A percentile compares a stretch with the other conserved stretches of the same genome.
Conservation (phyloP, 1,284 basidiomycete genomes). For the Cutaneotrichosporon arboriforme region DNA sequence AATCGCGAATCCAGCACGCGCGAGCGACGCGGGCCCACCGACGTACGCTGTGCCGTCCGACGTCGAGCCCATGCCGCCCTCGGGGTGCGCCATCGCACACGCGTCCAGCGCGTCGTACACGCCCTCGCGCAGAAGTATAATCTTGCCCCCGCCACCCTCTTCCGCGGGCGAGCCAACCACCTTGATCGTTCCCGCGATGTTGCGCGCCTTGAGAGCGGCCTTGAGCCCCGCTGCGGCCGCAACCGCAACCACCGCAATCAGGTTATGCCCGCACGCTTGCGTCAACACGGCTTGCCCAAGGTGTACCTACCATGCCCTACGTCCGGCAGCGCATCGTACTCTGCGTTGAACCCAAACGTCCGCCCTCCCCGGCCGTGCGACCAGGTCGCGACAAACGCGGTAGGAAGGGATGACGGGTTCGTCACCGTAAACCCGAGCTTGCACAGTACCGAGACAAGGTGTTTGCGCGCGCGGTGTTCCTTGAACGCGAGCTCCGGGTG, state of each 20-base stretch:
- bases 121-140: conserved; percentile 65
- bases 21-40: conserved; percentile 24
- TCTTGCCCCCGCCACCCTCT: conserved; percentile 75
- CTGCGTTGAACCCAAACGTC: conserved; percentile 32
- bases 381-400: conserved; percentile 29
- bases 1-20: conserved; percentile 25
- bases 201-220: conserved; percentile 31
- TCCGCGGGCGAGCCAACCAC: conserved; percentile 56
- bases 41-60: conserved; percentile 18
- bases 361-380: conserved; percentile 28
- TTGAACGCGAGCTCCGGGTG: conserved; percentile 31
- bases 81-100: conserved; percentile 29
- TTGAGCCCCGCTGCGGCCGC: conserved; percentile 42
- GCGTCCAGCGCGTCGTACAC: conserved; percentile 57
- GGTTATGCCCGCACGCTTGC: conserved; percentile 60
- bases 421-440: conserved; percentile 26
- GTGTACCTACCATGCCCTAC: conserved; percentile 26
- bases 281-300: background rate
- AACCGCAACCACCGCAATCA: conserved; percentile 46
- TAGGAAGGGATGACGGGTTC: conserved; percentile 23
- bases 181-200: conserved; percentile 38
- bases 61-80: conserved; percentile 12
- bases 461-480: conserved; percentile 27
- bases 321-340: conserved; percentile 27
- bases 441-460: conserved; percentile 19